A percentile compares a stretch with the other conserved stretches of the same genome.
phyloP scores from a whole-genome alignment of 306 rosid genomes.

The Quercus alba region DNA sequence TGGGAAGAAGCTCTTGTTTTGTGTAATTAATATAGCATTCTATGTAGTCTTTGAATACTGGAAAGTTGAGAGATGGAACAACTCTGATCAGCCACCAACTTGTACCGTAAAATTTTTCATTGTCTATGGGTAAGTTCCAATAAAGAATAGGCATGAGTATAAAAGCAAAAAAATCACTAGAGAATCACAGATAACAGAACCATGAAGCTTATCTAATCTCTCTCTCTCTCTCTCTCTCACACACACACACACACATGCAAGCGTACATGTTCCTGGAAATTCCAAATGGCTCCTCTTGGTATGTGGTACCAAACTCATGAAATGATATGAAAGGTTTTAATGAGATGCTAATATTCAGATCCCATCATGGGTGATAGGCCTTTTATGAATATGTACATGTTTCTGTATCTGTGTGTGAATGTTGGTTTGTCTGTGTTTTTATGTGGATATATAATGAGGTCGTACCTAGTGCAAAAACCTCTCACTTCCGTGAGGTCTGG shows the following conservation, averaged over 20 bases:
- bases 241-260: not conserved
- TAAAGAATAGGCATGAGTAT: not conserved
- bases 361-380: not conserved
- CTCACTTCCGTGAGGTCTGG: too few relatives aligned
- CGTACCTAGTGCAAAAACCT: too few relatives aligned
- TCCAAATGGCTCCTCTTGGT: not conserved
- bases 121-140: not conserved
- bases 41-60: not conserved
- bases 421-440: not conserved
- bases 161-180: not conserved
- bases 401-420: not conserved
- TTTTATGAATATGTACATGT: not conserved
- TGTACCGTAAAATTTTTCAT: not conserved
- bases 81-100: conserved; percentile 10
- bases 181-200: not conserved
- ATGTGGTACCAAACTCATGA: not conserved
- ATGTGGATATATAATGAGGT: too few relatives aligned
- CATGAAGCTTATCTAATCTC: not conserved
- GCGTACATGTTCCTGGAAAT: not conserved
- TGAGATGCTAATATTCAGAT: not conserved
- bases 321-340: not conserved
- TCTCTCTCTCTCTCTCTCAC: not conserved
- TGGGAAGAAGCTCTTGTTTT: not conserved
- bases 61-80: conserved; percentile 4
- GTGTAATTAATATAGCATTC: not conserved